phyloP scores from a whole-genome alignment of 805 yeast species.

The Cyberlindnera mississippiensis region DNA sequence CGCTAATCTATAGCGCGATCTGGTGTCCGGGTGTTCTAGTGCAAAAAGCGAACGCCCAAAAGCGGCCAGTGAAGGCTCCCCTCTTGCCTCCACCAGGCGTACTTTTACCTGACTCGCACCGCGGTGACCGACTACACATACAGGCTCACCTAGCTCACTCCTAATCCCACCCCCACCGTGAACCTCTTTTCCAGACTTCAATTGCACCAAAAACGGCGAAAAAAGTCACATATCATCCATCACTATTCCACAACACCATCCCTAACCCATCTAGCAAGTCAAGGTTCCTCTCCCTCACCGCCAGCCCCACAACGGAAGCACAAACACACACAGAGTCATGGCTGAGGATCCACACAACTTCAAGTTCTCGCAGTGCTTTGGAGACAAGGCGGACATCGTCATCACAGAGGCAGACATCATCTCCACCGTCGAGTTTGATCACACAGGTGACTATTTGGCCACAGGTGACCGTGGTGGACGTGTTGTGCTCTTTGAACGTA shows the following conservation, averaged over 20 bases:
- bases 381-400: conserved; percentile 96
- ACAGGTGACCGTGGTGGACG: conserved; percentile 99
- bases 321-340: conserved; percentile 16
- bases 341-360: conserved; percentile 36
- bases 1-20: neutral
- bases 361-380: conserved; percentile 95
- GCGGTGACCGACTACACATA: no score
- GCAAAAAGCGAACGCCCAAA: no score
- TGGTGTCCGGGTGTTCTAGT: conserved; percentile 1
- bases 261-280: neutral
- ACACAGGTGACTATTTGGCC: conserved; percentile 90
- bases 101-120: no score
- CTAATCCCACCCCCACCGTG: no score
- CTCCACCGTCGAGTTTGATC: conserved; percentile 94
- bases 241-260: neutral
- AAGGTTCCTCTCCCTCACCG: neutral
- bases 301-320: neutral
- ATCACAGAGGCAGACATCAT: conserved; percentile 97
- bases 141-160: no score
- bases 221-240: neutral
- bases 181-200: no score
- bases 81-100: no score
- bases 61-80: no score
- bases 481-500: conserved; percentile 91
- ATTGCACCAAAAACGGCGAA: neutral